Evolutionary conservation across 2,329 filamentous ascomycete species (phyloP).

Genomic region (Alternaria arbusti): DNA sequence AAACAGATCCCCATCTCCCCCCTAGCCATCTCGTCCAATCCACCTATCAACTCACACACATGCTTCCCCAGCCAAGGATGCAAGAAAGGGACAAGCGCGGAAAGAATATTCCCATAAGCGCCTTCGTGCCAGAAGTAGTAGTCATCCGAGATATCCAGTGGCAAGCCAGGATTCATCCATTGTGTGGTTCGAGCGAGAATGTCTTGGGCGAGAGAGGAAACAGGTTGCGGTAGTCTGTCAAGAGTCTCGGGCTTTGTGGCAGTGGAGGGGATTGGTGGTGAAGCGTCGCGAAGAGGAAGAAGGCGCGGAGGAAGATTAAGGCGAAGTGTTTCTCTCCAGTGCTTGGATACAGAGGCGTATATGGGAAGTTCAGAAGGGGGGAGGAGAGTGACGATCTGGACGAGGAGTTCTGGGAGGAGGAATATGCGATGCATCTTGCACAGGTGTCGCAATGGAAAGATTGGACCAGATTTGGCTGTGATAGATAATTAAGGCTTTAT

Average conservation of each 20-base stretch:
- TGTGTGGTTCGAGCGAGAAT: background rate
- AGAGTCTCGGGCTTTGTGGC: background rate
- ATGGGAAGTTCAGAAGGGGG: background rate
- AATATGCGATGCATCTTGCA: conserved; percentile 18
- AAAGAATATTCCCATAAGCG: conserved; percentile 5
- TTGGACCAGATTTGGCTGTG: background rate
- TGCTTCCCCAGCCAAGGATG: conserved; percentile 8
- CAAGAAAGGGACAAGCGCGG: conserved; percentile 5
- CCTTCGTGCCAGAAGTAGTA: conserved; percentile 20
- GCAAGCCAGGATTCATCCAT: background rate
- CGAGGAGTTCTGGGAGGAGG: conserved; percentile 22
- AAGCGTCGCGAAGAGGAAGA: conserved; percentile 8
- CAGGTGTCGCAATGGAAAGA: background rate
- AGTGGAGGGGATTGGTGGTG: background rate
- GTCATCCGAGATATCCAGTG: conserved; percentile 4
- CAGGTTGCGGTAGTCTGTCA: background rate
- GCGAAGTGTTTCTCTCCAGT: conserved; percentile 9
- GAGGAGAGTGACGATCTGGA: conserved; percentile 15
- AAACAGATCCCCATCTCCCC: conserved; percentile 5
- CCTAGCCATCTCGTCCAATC: background rate
- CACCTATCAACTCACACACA: background rate
- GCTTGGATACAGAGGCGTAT: conserved; percentile 7
- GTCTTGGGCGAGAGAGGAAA: background rate
- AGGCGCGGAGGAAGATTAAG: conserved; percentile 14
- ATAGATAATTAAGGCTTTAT: background rate